Evolutionary conservation across 257 asterid genomes (phyloP), one percentile per base, ranked within the genome.

Genomic region (Leonotis leonurus): DNA sequence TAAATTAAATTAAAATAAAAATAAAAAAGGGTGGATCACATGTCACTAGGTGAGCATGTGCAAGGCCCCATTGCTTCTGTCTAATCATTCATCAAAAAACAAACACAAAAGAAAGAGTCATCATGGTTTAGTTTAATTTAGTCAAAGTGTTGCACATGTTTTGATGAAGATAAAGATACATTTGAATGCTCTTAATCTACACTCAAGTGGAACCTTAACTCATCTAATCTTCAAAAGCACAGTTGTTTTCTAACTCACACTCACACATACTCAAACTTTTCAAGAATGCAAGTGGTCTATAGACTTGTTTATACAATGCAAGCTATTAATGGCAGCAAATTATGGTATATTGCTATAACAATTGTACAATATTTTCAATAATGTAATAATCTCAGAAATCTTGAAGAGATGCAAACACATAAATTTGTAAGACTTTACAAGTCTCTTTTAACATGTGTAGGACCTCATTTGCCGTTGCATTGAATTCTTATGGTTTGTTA

Each of bases 111-210:
- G 64, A 45, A 46, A 48, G 58, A 29, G 61, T 36, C 70, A 33
- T 7, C 39, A 56, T 44, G 25, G 43, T 62, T 56, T 41, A n/a
- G 59, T 56, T n/a, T n/a, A n/a, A n/a, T 56, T 65, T 66, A 66
- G 83, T 81, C 85, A 87, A 86, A 64, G 68, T 54, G 45, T 43
- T 59, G 81, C 88, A 82, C 85, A 82, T 84, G 90, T 74, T 80
- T 60, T 80, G 75, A 71, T 36, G 56, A 24, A 49, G 86, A 52
- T 66, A 52, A n/a, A 70, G 78, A 75, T 85, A 79, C 76, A 68
- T 48, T 67, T 70, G 66, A 69, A 35, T 64, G 67, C 71, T 74
- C 78, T 68, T 67, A 65, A 69, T 82, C 65, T 56, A 33, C 43
- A 40, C 45, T 58, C 72, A 52, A 46, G 50, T 63, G 56, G 70